Evolutionary conservation across 139 green algal genomes (phyloP).

Genomic region (Pleodorina starrii): DNA sequence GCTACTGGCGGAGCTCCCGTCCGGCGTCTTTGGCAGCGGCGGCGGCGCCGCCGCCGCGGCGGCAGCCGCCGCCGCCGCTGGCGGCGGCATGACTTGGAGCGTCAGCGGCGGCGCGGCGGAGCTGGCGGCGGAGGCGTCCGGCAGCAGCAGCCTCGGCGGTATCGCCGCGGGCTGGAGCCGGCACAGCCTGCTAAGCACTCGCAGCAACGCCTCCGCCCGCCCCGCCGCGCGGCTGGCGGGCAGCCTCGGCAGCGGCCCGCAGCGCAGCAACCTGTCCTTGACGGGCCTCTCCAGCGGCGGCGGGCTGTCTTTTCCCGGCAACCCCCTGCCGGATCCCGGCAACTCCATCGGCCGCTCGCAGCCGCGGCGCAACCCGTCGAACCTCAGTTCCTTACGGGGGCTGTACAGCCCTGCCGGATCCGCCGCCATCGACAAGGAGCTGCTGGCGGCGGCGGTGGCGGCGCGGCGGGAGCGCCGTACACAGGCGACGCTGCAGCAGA

Average conservation of each 20-base stretch:
- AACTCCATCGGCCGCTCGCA: background rate
- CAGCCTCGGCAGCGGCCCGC: background rate
- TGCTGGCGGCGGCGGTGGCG: background rate
- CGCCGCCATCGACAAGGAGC: background rate
- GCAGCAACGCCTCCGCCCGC: background rate
- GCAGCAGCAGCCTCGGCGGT: background rate
- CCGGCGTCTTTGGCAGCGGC: background rate
- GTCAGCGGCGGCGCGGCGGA: background rate
- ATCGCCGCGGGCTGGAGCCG: constrained; percentile 4
- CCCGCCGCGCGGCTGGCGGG: background rate
- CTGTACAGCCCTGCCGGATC: background rate
- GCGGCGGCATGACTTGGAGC: background rate
- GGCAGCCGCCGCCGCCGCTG: background rate
- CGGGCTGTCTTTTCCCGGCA: background rate
- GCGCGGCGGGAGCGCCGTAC: constrained; percentile 11
- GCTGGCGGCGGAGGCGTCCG: background rate
- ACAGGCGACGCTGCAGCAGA: background rate
- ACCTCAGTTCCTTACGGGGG: background rate
- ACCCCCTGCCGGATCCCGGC: background rate
- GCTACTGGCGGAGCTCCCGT: background rate
- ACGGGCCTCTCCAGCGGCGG: background rate
- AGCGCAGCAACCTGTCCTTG: background rate
- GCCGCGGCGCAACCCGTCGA: background rate
- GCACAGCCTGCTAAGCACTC: background rate
- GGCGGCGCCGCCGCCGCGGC: background rate